Percentiles rank a stretch among this genome's conserved stretches.
Evolutionary conservation across 2,329 filamentous ascomycete genomes (phyloP).

Genomic region (Colletotrichum paranaense): DNA sequence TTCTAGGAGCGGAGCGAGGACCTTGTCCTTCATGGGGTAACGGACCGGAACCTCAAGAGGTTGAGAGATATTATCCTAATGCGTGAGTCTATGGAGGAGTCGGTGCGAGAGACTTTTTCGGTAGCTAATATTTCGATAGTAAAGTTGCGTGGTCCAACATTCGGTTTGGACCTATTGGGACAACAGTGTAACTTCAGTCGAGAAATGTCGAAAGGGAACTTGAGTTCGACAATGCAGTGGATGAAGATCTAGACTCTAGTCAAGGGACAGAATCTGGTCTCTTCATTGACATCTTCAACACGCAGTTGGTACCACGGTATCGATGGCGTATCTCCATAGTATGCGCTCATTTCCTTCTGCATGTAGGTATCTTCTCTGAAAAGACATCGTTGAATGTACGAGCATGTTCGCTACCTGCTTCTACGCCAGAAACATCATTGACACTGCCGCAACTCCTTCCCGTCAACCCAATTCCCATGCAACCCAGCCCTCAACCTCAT

Average conservation of each 20-base stretch:
- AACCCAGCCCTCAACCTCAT: slow-evolving; percentile 18
- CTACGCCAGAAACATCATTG: background rate
- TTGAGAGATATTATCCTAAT: no score
- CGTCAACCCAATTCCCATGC: slow-evolving; percentile 28
- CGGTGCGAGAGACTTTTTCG: no score
- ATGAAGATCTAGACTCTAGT: background rate
- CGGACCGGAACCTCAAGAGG: no score
- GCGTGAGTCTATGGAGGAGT: no score
- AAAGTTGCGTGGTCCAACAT: slow-evolving; percentile 61
- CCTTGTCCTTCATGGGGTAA: background rate
- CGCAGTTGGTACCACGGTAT: no score
- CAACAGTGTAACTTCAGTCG: slow-evolving; percentile 42
- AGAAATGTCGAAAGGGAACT: background rate
- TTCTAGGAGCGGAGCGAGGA: slow-evolving; percentile 7
- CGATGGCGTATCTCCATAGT: no score
- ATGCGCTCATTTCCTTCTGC: background rate
- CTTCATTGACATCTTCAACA: no score
- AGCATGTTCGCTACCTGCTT: background rate
- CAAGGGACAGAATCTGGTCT: no score
- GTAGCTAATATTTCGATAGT: slow-evolving; percentile 35
- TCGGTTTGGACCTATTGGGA: slow-evolving; percentile 57
- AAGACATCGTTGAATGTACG: background rate
- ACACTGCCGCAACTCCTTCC: slow-evolving; percentile 9
- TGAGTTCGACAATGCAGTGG: background rate
- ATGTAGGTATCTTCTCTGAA: background rate